Evolutionary conservation across 1,284 basidiomycete species (phyloP).

Genomic region (Ceratobasidium sp.): DNA sequence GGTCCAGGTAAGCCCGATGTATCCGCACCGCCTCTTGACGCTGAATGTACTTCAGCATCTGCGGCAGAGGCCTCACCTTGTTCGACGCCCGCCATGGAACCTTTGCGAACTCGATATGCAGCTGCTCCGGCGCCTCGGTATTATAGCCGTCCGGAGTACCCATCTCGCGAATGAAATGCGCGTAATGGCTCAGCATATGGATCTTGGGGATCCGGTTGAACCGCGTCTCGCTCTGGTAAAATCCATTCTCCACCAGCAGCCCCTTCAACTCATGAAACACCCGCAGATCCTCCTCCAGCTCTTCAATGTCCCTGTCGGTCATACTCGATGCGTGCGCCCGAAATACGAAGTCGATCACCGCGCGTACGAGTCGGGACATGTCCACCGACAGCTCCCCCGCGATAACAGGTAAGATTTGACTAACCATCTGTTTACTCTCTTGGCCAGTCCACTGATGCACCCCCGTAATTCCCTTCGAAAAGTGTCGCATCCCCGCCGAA

Average conservation of each 20-base stretch:
- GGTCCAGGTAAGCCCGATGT: constrained; percentile 8
- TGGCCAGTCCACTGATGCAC: constrained; percentile 53
- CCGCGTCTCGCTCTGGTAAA: constrained; percentile 4
- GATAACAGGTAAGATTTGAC: constrained; percentile 24
- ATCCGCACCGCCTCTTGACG: constrained; percentile 16
- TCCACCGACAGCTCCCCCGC: neutral
- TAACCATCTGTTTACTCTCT: constrained; percentile 22
- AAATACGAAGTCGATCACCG: constrained; percentile 14
- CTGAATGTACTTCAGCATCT: constrained; percentile 46
- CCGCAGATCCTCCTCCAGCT: neutral
- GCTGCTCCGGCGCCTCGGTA: constrained; percentile 44
- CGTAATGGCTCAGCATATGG: constrained; percentile 46
- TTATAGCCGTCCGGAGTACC: constrained; percentile 46
- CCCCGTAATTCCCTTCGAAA: constrained; percentile 13
- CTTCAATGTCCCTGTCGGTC: constrained; percentile 11
- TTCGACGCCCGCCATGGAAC: constrained; percentile 45
- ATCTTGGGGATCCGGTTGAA: constrained; percentile 38
- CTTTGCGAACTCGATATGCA: constrained; percentile 46
- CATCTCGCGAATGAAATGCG: constrained; percentile 20
- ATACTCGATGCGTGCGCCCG: constrained; percentile 9
- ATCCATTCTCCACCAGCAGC: constrained; percentile 1
- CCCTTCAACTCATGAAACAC: constrained; percentile 16
- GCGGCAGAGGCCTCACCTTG: constrained; percentile 13
- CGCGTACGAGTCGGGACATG: neutral
- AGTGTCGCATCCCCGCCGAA: constrained; percentile 18